Conservation (phyloP, 495 filamentous ascomycete species). For the Filosporella fistucella region DNA sequence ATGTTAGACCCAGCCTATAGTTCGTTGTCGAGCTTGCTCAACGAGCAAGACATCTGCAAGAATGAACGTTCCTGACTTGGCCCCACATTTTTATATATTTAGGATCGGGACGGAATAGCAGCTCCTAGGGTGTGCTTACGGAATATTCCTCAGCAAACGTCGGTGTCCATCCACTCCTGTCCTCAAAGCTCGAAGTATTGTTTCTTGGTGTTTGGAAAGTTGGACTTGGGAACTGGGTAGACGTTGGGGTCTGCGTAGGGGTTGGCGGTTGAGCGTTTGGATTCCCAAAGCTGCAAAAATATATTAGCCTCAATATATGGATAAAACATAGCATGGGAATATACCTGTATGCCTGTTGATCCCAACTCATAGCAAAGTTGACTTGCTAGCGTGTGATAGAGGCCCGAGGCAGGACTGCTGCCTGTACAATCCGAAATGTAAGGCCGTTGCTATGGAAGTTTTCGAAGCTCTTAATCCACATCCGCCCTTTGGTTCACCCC, state of each 20-base stretch:
- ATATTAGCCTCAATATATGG: conserved; percentile 2
- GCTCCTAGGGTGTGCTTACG: too few relatives aligned
- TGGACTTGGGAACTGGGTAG: conserved; percentile 54
- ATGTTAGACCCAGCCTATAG: too few relatives aligned
- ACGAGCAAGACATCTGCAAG: too few relatives aligned
- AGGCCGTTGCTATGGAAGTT: background rate
- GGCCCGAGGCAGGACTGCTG: conserved; percentile 16
- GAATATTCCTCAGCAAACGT: conserved; percentile 54
- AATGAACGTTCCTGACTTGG: too few relatives aligned
- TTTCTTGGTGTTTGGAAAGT: conserved; percentile 64
- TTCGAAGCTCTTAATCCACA: conserved; percentile 7
- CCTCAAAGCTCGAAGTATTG: conserved; percentile 39
- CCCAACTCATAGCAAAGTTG: conserved; percentile 68
- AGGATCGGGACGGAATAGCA: too few relatives aligned
- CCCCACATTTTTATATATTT: too few relatives aligned
- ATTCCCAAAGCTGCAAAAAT: conserved; percentile 62
- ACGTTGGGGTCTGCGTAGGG: conserved; percentile 69
- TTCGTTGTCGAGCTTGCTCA: too few relatives aligned
- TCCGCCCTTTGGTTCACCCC: conserved; percentile 10
- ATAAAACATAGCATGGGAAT: conserved; percentile 13
- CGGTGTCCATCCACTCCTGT: conserved; percentile 46
- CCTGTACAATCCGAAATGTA: conserved; percentile 12
- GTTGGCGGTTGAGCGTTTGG: conserved; percentile 74
- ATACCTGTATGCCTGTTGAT: conserved; percentile 70
- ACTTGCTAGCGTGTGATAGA: conserved; percentile 12